Conservation (phyloP, 1,139 yeast species). For the Meyerozyma guilliermondii region DNA sequence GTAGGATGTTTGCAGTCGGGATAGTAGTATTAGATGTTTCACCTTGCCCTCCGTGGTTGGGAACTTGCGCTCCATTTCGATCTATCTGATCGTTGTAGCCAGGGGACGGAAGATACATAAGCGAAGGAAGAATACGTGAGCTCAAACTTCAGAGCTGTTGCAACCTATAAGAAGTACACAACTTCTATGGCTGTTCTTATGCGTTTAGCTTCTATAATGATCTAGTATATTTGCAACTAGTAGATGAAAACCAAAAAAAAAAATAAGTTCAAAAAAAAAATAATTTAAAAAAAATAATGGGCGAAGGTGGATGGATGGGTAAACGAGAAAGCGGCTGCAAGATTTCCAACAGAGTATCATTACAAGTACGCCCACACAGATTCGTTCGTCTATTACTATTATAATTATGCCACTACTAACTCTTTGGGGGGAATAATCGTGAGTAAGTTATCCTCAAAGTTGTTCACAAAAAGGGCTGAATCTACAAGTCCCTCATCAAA, state of each 20-base stretch:
- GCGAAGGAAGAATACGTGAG: neutral
- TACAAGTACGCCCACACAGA: no score
- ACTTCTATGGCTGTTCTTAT: no score
- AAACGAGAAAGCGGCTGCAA: neutral
- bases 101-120: conserved; percentile 5
- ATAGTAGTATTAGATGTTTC: neutral
- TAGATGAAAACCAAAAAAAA: conserved; percentile 4
- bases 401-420: neutral
- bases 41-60: neutral
- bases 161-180: no score
- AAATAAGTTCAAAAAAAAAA: conserved; percentile 3
- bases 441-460: conserved; percentile 12
- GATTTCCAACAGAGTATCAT: neutral
- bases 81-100: neutral
- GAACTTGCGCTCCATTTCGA: neutral
- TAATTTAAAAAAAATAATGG: conserved; percentile 4
- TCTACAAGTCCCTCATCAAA: conserved; percentile 30
- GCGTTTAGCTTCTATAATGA: neutral
- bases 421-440: conserved; percentile 11
- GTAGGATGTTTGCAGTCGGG: neutral
- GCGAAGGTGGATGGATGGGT: neutral
- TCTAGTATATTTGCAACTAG: conserved; percentile 1
- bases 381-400: neutral
- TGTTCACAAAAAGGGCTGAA: conserved; percentile 24
- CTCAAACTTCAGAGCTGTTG: neutral